Base-by-base conservation (phyloP, 2,329 filamentous ascomycete genomes). In the Verruconis gallopava region DNA sequence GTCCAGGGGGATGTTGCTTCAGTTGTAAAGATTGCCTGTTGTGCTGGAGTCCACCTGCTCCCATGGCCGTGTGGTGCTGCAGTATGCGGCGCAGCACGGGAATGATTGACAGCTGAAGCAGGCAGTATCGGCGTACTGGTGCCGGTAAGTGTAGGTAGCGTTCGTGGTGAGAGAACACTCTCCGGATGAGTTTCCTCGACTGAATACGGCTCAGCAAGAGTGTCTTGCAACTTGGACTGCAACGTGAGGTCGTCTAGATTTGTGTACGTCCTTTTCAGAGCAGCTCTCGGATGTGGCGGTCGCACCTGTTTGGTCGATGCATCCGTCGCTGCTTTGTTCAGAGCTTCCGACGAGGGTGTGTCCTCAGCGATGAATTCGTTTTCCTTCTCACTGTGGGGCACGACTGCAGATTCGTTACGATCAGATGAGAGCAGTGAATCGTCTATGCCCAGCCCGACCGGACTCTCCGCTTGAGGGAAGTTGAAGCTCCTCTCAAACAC, bases 21-120 rank as follows among this genome's bases (percentile, higher is more conserved):
- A n/a, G 91, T 98, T 5, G 89, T 93, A 58, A 98, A 98, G 44
- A 98, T 95, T 41, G 91, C 91, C 59, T 98, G 91, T 4, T 89
- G 84, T 33, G 85, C 84, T 5, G 86, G 86, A 12, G 83, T 79
- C 78, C 86, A 94, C 59, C 91, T 77, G 53, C 84, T 91, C 44
- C 85, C 82, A 61, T 95, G 88, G 5, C 82, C 82, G 59, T 95
- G 89, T n/a, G 67, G 66, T 28, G 63, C 65, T 30, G 62, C 56
- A 14, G 62, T 62, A 49, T 51, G 48, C 19, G 50, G 48, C 44
- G 49, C 50, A 46, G 57, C 55, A 43, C 62, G 52, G 21, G 50
- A 52, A 11, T 53, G 51, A 5, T 54, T 51, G 3, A 48, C 39
- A 5, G 46, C 43, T 20, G 48, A 44, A 15, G 49, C 45, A n/a